Evolutionary conservation across 1,284 basidiomycete species (phyloP).

Genomic region (Hypsizygus ulmarius): DNA sequence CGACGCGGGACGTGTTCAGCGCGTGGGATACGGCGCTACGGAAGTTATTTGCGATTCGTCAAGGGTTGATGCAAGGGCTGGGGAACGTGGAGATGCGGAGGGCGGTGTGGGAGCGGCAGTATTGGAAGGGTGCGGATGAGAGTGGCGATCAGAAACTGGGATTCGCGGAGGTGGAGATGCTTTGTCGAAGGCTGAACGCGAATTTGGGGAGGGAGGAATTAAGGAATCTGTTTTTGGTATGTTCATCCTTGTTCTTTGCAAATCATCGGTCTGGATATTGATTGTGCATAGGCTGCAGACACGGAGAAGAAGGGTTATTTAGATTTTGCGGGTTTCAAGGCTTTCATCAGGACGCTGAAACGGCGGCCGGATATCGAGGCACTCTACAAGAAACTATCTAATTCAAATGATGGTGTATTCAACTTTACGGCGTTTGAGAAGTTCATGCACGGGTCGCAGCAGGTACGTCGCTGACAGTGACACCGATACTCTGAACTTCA

Average conservation of each 20-base stretch:
- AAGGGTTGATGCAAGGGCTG: slow-evolving; percentile 65
- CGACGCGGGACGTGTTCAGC: slow-evolving; percentile 65
- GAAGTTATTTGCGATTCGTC: slow-evolving; percentile 59
- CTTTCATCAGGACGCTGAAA: slow-evolving; percentile 83
- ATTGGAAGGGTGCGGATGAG: slow-evolving; percentile 77
- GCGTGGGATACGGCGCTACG: slow-evolving; percentile 67
- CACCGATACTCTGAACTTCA: neutral
- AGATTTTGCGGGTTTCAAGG: slow-evolving; percentile 81
- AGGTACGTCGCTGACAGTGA: slow-evolving; percentile 41
- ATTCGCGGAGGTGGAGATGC: slow-evolving; percentile 70
- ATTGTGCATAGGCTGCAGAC: slow-evolving; percentile 60
- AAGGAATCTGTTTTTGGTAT: slow-evolving; percentile 62
- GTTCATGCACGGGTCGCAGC: slow-evolving; percentile 71
- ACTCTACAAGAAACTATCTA: slow-evolving; percentile 56
- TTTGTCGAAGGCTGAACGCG: slow-evolving; percentile 78
- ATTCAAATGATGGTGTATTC: slow-evolving; percentile 41
- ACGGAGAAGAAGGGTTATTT: slow-evolving; percentile 61
- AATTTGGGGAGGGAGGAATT: slow-evolving; percentile 59
- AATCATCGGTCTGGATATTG: neutral
- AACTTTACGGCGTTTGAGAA: slow-evolving; percentile 55
- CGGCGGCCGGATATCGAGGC: slow-evolving; percentile 77
- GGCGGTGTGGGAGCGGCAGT: slow-evolving; percentile 78
- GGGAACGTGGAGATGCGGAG: slow-evolving; percentile 64
- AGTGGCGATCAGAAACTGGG: slow-evolving; percentile 63
- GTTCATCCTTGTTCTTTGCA: slow-evolving; percentile 16